Conservation (phyloP, 2,329 filamentous ascomycete genomes). For the Knoxdaviesia capensis region DNA sequence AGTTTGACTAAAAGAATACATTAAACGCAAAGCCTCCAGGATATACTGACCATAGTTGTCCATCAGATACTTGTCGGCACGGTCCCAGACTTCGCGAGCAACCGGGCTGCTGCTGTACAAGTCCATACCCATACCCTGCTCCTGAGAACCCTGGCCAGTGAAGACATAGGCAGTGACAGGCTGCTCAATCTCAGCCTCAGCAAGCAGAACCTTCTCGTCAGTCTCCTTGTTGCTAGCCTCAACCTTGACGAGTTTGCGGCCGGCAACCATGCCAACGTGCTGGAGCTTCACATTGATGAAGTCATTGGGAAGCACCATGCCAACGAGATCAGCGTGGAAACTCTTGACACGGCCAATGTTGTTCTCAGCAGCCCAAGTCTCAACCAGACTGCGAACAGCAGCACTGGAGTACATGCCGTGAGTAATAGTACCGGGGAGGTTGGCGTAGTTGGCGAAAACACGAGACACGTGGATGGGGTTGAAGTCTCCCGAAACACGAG, state of each 20-base stretch:
- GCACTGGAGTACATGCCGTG: slow-evolving; percentile 99
- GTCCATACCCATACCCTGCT: slow-evolving; percentile 99
- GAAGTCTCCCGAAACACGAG: slow-evolving; percentile 91
- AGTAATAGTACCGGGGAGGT: slow-evolving; percentile 89
- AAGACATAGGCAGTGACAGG: slow-evolving; percentile 94
- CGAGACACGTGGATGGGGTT: slow-evolving; percentile 98
- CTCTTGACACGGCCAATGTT: slow-evolving; percentile 92
- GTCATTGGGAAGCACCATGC: slow-evolving; percentile 96
- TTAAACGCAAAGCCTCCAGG: not conserved
- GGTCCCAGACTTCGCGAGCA: slow-evolving; percentile 93
- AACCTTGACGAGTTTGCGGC: slow-evolving; percentile 98
- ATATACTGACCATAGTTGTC: slow-evolving; percentile 74
- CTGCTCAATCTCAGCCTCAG: slow-evolving; percentile 94
- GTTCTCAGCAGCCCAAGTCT: slow-evolving; percentile 98
- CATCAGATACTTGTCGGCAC: slow-evolving; percentile 92
- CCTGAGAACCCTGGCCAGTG: slow-evolving; percentile 93
- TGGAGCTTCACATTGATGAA: slow-evolving; percentile 87
- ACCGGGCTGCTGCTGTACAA: slow-evolving; percentile 85
- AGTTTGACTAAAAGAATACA: not conserved
- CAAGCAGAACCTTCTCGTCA: slow-evolving; percentile 87
- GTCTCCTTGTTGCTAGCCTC: slow-evolving; percentile 90
- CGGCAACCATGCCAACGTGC: slow-evolving; percentile 92
- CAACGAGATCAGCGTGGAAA: slow-evolving; percentile 92
- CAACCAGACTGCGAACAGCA: slow-evolving; percentile 82
- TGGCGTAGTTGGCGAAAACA: slow-evolving; percentile 89